Evolutionary conservation across 441 rosid species (phyloP).

Genomic region (Omphalea diandra): DNA sequence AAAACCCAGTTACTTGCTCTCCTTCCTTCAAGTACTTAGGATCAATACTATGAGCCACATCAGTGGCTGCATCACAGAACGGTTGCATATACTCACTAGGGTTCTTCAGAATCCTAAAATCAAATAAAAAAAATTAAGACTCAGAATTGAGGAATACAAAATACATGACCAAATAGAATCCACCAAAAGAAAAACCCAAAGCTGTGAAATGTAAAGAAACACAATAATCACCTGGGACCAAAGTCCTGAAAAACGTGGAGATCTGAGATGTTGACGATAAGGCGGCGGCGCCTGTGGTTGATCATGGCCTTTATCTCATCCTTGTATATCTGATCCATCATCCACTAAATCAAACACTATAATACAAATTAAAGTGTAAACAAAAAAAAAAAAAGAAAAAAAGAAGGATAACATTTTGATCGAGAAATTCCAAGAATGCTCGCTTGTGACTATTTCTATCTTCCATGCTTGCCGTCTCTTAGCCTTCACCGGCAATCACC

Average conservation of each 20-base stretch:
- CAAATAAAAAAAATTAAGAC: no score
- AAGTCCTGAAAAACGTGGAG: slow-evolving; percentile 70
- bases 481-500: neutral
- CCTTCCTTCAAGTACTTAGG: slow-evolving; percentile 85
- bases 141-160: neutral
- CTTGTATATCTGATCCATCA: slow-evolving; percentile 56
- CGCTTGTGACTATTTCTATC: slow-evolving; percentile 77
- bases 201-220: no score
- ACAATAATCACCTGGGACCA: slow-evolving; percentile 77
- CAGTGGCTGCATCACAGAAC: slow-evolving; percentile 90
- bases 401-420: slow-evolving; percentile 49
- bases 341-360: no score
- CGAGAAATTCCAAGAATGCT: slow-evolving; percentile 72
- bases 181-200: neutral
- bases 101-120: slow-evolving; percentile 64
- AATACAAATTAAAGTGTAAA: no score
- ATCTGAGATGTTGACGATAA: slow-evolving; percentile 85
- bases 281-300: slow-evolving; percentile 84
- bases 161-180: neutral
- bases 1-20: slow-evolving; percentile 78
- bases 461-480: slow-evolving; percentile 56
- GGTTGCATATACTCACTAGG: slow-evolving; percentile 92
- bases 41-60: slow-evolving; percentile 66
- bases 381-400: neutral
- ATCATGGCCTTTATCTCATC: slow-evolving; percentile 86